Conservation (phyloP, 257 asterid species). For the Lithospermum erythrorhizon region DNA sequence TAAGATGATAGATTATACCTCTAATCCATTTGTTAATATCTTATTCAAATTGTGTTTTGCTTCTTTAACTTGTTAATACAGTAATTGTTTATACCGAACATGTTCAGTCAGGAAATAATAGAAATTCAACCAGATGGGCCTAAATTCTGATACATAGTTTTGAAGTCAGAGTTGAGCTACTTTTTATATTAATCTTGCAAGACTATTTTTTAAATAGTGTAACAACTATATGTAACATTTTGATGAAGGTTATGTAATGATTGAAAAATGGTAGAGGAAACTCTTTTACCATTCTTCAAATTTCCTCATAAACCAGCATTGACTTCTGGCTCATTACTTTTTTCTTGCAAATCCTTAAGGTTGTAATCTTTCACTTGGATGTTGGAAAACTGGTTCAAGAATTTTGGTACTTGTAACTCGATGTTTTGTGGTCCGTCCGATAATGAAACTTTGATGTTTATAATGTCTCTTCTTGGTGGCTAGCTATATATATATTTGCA, state of each 20-base stretch:
- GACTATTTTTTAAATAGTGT: not conserved
- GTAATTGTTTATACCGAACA: not conserved
- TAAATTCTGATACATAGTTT: not conserved
- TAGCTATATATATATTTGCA: no score
- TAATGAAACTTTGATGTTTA: not conserved
- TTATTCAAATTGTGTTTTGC: slow-evolving; percentile 9
- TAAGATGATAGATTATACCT: slow-evolving; percentile 9
- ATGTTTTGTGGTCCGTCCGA: not conserved
- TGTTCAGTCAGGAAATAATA: no score
- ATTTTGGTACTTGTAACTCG: not conserved
- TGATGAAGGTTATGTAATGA: not conserved
- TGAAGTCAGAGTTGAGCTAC: not conserved
- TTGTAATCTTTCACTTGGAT: not conserved
- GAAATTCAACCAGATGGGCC: not conserved
- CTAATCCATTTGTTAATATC: slow-evolving; percentile 8
- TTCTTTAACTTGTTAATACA: not conserved
- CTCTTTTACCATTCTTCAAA: not conserved
- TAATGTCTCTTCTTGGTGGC: no score
- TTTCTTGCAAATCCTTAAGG: no score
- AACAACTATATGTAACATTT: not conserved
- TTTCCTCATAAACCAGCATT: not conserved
- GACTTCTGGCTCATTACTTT: not conserved
- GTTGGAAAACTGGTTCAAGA: not conserved
- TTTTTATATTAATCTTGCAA: not conserved
- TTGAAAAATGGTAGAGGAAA: not conserved